phyloP scores from a whole-genome alignment of 768 basidiomycete genomes.

The Nidula microcarpa region DNA sequence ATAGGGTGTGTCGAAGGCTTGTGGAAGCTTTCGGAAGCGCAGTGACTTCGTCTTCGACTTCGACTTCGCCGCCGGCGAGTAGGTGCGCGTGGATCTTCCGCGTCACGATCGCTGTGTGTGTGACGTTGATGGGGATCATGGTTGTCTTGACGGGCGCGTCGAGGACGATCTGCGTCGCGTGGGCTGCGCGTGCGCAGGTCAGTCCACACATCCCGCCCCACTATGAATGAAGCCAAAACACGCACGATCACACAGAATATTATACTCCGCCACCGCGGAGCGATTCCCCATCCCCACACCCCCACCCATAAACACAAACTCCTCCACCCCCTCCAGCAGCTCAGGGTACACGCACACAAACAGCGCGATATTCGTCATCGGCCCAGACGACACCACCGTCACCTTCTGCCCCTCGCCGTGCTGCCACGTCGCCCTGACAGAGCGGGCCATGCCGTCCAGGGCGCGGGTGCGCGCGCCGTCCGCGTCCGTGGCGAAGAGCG shows the following conservation, averaged over 20 bases:
- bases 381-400: conserved; percentile 72
- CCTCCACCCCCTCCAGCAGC: conserved; percentile 52
- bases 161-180: conserved; percentile 80
- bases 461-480: conserved; percentile 48
- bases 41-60: conserved; percentile 4
- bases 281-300: conserved; percentile 82
- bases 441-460: conserved; percentile 63
- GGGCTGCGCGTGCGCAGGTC: conserved; percentile 39
- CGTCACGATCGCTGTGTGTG: conserved; percentile 81
- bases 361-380: conserved; percentile 80
- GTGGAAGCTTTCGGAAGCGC: conserved; percentile 29
- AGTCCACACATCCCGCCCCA: not conserved
- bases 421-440: conserved; percentile 54
- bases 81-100: conserved; percentile 47
- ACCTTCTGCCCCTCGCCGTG: conserved; percentile 57
- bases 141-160: conserved; percentile 61
- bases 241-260: conserved; percentile 80
- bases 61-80: conserved; percentile 22
- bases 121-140: conserved; percentile 88
- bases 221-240: conserved; percentile 1
- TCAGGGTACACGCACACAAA: conserved; percentile 57
- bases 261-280: conserved; percentile 79
- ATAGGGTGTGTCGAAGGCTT: conserved; percentile 67
- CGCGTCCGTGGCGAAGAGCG: conserved; percentile 40
- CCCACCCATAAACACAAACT: conserved; percentile 91